Base-by-base conservation (phyloP, 129 eudicot species). In the Arctium lappa region DNA sequence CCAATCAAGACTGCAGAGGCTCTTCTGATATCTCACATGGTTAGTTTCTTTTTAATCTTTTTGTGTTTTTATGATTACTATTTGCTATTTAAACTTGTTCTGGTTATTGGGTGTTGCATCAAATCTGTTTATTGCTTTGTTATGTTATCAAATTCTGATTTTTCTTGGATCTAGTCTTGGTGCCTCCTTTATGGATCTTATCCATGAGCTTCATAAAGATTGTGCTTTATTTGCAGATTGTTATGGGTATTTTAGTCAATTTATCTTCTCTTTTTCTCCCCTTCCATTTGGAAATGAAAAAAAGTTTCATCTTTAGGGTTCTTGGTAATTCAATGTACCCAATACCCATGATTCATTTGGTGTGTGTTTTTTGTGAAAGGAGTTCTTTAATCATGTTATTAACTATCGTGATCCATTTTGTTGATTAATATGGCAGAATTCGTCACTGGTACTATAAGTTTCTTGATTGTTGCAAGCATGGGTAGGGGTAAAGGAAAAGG, bases 401-500 rank as follows among this genome's bases (percentile, higher is more conserved):
- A 22, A 22, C 27, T 22, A 22, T 22, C 27, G 0, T 22, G 62
- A 73, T 65, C 31, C 27, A 3, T 60, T 69, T 81, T 75, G 38
- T 74, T 80, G 10, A 32, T 76, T 76, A 12, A 70, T 9, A 78
- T 80, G 69, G 88, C 91, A 92, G 97, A 85, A 76, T 65, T 36
- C 29, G 75, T 80, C 11, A 74, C 72, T 83, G 73, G 72, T 74
- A 60, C 56, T 69, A 60, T 78, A 56, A 86, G 78, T 63, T 84
- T 85, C 86, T 81, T 86, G 85, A 79, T 79, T 33, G 79, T 50
- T 75, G 42, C 32, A 75, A 87, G 84, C 74, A 93, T 93, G 98
- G 97, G 97, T 30, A 85, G 95, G 86, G 94, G 90, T 73, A 89
- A 90, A 88, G 88, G 89, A 66, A 93, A 93, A 88, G 94, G 92